phyloP scores from a whole-genome alignment of 306 rosid genomes.

The Alnus rubra region DNA sequence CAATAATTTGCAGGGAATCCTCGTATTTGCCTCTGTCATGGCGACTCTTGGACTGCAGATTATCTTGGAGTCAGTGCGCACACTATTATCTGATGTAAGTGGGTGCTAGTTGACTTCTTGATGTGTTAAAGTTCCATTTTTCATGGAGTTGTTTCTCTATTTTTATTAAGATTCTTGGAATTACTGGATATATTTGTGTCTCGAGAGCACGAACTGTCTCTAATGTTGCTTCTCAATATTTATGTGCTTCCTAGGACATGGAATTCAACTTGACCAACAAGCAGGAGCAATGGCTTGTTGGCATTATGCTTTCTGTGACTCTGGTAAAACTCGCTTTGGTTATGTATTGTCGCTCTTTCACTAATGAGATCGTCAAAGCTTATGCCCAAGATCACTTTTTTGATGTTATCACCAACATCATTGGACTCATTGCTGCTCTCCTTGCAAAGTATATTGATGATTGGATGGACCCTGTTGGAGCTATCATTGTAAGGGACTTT shows the following conservation, averaged over 20 bases:
- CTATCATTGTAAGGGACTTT: slow-evolving; percentile 79
- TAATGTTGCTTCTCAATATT: neutral
- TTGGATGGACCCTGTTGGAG: slow-evolving; percentile 99
- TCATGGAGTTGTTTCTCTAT: neutral
- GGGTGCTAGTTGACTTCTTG: slow-evolving; percentile 10
- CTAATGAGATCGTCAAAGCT: slow-evolving; percentile 87
- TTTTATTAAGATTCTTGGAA: slow-evolving; percentile 6
- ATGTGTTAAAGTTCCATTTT: slow-evolving; percentile 3
- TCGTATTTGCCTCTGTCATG: slow-evolving; percentile 99
- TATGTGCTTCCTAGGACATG: slow-evolving; percentile 45
- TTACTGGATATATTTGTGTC: neutral
- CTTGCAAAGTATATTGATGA: slow-evolving; percentile 74
- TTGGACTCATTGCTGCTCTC: slow-evolving; percentile 92
- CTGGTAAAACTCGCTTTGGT: slow-evolving; percentile 70
- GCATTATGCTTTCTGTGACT: slow-evolving; percentile 92
- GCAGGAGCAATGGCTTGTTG: slow-evolving; percentile 91
- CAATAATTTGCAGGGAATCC: slow-evolving; percentile 73
- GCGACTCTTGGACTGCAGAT: slow-evolving; percentile 98
- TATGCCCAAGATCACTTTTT: slow-evolving; percentile 98
- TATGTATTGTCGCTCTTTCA: slow-evolving; percentile 85
- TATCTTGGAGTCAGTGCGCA: slow-evolving; percentile 85
- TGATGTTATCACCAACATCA: slow-evolving; percentile 91
- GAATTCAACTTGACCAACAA: slow-evolving; percentile 62
- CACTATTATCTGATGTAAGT: slow-evolving; percentile 68
- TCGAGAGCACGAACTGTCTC: slow-evolving; percentile 10